Evolutionary conservation across 257 asterid genomes (phyloP).

Genomic region (Lantana camara): DNA sequence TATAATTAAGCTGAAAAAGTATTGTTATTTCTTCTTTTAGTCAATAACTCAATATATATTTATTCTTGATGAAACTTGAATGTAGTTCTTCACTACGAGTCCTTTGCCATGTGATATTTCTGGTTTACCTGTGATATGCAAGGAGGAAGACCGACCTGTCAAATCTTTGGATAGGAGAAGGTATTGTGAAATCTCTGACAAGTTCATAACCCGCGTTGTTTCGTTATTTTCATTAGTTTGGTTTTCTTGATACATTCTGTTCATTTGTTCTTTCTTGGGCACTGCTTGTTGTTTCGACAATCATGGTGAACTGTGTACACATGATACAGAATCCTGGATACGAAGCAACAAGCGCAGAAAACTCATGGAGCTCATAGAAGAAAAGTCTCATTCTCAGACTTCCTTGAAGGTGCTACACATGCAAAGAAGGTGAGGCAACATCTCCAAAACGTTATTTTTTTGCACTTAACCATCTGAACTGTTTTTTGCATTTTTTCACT

Average conservation of each 20-base stretch:
- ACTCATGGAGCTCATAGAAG: slow-evolving; percentile 42
- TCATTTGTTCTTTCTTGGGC: too few relatives aligned
- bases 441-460: too few relatives aligned
- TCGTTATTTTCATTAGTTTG: background rate
- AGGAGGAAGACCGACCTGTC: slow-evolving; percentile 32
- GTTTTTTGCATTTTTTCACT: too few relatives aligned
- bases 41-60: too few relatives aligned
- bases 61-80: slow-evolving; percentile 1
- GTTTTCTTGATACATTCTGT: background rate
- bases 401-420: slow-evolving; percentile 30
- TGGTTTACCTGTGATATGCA: slow-evolving; percentile 44
- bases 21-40: background rate
- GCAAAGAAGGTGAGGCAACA: slow-evolving; percentile 46
- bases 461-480: too few relatives aligned
- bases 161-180: slow-evolving; percentile 47
- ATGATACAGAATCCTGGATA: slow-evolving; percentile 30
- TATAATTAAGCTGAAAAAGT: too few relatives aligned
- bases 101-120: slow-evolving; percentile 64
- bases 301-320: background rate
- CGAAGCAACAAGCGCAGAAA: slow-evolving; percentile 36
- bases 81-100: slow-evolving; percentile 60
- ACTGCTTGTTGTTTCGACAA: too few relatives aligned
- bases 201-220: background rate
- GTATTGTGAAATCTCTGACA: slow-evolving; percentile 29
- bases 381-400: slow-evolving; percentile 55